Conservation (phyloP, 2,329 filamentous ascomycete species). For the Arthroderma uncinatum region DNA sequence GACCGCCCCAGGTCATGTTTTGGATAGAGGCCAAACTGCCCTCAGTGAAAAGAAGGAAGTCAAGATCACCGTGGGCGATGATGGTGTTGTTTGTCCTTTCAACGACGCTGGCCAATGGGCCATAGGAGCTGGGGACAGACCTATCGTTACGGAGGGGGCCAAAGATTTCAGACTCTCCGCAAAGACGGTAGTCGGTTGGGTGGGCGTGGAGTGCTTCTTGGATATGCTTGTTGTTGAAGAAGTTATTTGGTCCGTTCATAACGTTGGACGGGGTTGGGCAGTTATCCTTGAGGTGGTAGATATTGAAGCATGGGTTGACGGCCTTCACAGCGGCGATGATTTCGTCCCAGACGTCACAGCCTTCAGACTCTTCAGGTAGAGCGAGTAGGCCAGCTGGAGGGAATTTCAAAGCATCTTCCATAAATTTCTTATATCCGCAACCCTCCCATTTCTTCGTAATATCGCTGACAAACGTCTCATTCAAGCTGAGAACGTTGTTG, state of each 20-base stretch:
- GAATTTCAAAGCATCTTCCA: slow-evolving; percentile 48
- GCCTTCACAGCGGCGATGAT: slow-evolving; percentile 44
- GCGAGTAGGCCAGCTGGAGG: slow-evolving; percentile 54
- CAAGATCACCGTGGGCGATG: slow-evolving; percentile 59
- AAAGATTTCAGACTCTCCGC: slow-evolving; percentile 38
- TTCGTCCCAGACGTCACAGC: slow-evolving; percentile 49
- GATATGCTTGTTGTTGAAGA: slow-evolving; percentile 61
- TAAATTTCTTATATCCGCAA: slow-evolving; percentile 38
- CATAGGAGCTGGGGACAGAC: slow-evolving; percentile 43
- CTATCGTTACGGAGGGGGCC: slow-evolving; percentile 26
- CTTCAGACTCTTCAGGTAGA: slow-evolving; percentile 32
- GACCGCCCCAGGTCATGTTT: slow-evolving; percentile 69
- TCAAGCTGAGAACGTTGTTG: slow-evolving; percentile 36
- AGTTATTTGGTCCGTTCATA: slow-evolving; percentile 49
- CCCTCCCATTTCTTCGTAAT: slow-evolving; percentile 31
- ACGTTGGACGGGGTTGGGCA: slow-evolving; percentile 62
- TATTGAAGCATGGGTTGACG: slow-evolving; percentile 67
- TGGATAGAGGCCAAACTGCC: slow-evolving; percentile 64
- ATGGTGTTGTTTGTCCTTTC: slow-evolving; percentile 62
- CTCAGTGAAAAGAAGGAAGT: slow-evolving; percentile 56
- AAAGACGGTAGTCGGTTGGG: slow-evolving; percentile 45
- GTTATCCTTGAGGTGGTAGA: slow-evolving; percentile 60
- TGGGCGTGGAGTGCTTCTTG: slow-evolving; percentile 58
- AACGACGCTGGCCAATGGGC: slow-evolving; percentile 57
- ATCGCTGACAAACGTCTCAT: slow-evolving; percentile 31